Conservation (phyloP, 257 asterid genomes). For the Plectranthus barbatus region DNA sequence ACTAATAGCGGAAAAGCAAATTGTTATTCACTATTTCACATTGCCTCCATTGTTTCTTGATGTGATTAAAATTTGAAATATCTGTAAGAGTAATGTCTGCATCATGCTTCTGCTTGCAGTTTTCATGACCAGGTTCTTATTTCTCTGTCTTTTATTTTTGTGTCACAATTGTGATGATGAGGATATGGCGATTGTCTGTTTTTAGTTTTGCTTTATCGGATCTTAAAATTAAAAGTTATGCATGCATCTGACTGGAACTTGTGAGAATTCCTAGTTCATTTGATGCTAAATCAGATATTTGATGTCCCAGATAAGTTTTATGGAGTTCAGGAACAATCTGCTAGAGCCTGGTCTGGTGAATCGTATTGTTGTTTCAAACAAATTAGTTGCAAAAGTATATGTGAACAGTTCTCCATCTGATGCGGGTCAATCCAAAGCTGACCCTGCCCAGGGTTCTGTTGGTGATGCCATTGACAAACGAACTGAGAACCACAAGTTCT, state of each 20-base stretch:
- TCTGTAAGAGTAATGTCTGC: background rate
- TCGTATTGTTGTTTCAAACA: conserved; percentile 49
- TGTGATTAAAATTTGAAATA: conserved; percentile 1
- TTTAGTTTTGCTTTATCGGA: background rate
- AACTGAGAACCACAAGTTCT: conserved; percentile 30
- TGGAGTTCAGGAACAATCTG: conserved; percentile 69
- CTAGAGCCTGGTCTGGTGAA: conserved; percentile 90
- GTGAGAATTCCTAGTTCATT: background rate
- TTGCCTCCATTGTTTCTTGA: background rate
- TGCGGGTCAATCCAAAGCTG: conserved; percentile 22
- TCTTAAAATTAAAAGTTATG: background rate
- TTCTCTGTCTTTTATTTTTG: background rate
- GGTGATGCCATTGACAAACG: conserved; percentile 18
- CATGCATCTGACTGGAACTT: background rate
- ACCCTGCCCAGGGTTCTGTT: conserved; percentile 24
- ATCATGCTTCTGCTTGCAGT: background rate
- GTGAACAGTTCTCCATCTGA: conserved; percentile 35
- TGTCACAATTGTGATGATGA: background rate
- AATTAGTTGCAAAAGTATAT: conserved; percentile 59
- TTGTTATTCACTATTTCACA: background rate
- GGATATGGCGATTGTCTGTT: background rate
- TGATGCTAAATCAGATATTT: conserved; percentile 4
- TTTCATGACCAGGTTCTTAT: background rate
- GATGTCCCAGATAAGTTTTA: conserved; percentile 67
- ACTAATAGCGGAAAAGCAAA: background rate